phyloP scores from a whole-genome alignment of 2,329 filamentous ascomycete genomes.

The Coleophoma eucalyptorum region DNA sequence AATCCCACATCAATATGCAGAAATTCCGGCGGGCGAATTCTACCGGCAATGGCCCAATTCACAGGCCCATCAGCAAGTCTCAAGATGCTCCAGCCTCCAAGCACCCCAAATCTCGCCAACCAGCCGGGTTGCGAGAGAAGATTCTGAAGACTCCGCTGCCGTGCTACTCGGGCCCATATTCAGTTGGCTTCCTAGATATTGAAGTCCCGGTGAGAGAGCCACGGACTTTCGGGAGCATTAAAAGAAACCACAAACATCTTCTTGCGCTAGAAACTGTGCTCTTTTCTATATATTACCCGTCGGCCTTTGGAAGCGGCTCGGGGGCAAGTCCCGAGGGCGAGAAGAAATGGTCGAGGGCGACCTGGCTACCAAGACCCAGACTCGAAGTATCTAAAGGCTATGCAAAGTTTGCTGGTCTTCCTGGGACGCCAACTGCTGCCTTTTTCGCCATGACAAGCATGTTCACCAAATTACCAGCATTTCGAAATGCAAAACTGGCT shows the following conservation, averaged over 20 bases:
- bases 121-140: slow-evolving; percentile 42
- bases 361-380: slow-evolving; percentile 59
- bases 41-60: background rate
- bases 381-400: slow-evolving; percentile 54
- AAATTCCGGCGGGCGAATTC: background rate
- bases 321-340: slow-evolving; percentile 33
- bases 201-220: slow-evolving; percentile 46
- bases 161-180: slow-evolving; percentile 48
- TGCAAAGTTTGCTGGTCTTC: slow-evolving; percentile 54
- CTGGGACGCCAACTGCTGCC: slow-evolving; percentile 42
- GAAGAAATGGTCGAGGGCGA: slow-evolving; percentile 46
- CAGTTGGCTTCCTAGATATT: slow-evolving; percentile 48
- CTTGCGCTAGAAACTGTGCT: slow-evolving; percentile 56
- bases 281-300: slow-evolving; percentile 63
- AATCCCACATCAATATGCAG: background rate
- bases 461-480: slow-evolving; percentile 63
- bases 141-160: slow-evolving; percentile 40
- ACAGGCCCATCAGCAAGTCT: slow-evolving; percentile 3
- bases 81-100: slow-evolving; percentile 13
- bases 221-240: slow-evolving; percentile 45
- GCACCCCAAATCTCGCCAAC: slow-evolving; percentile 40
- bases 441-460: slow-evolving; percentile 54
- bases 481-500: slow-evolving; percentile 55
- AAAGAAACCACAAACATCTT: slow-evolving; percentile 39
- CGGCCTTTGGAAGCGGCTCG: slow-evolving; percentile 37